phyloP scores from a whole-genome alignment of 768 basidiomycete species.

The Mycena epipterygia region DNA sequence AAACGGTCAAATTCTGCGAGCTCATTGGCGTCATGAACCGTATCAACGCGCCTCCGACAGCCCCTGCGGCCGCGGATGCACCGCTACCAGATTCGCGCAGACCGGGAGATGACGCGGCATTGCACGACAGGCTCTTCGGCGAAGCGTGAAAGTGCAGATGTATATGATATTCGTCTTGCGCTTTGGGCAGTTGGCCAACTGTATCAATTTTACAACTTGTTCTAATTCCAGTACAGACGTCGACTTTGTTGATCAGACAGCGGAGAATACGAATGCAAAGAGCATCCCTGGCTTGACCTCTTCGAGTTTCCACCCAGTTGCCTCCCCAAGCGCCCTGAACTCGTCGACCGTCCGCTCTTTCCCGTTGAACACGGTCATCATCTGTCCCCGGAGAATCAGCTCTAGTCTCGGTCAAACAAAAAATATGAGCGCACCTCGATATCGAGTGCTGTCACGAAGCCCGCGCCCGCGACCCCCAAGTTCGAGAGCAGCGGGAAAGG shows the following conservation, averaged over 20 bases:
- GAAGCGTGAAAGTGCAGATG: slow-evolving; percentile 5
- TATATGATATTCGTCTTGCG: neutral
- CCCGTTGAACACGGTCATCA: slow-evolving; percentile 44
- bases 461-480: slow-evolving; percentile 38
- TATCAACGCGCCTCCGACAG: slow-evolving; percentile 41
- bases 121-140: slow-evolving; percentile 11
- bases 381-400: slow-evolving; percentile 29
- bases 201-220: no score
- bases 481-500: slow-evolving; percentile 45
- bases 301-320: slow-evolving; percentile 47
- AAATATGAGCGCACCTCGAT: slow-evolving; percentile 32
- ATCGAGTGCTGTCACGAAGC: slow-evolving; percentile 39
- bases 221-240: no score
- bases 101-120: neutral
- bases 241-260: slow-evolving; percentile 5
- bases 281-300: slow-evolving; percentile 38
- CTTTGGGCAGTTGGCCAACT: no score
- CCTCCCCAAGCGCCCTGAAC: slow-evolving; percentile 38
- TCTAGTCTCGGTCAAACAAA: neutral
- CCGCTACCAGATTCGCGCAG: neutral
- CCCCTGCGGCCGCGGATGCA: neutral
- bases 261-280: slow-evolving; percentile 31
- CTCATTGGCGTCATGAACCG: slow-evolving; percentile 87
- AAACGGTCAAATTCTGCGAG: slow-evolving; percentile 87
- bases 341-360: slow-evolving; percentile 45